Base-by-base conservation (phyloP, 2,329 filamentous ascomycete species). In the Geoglossum cookeanum region DNA sequence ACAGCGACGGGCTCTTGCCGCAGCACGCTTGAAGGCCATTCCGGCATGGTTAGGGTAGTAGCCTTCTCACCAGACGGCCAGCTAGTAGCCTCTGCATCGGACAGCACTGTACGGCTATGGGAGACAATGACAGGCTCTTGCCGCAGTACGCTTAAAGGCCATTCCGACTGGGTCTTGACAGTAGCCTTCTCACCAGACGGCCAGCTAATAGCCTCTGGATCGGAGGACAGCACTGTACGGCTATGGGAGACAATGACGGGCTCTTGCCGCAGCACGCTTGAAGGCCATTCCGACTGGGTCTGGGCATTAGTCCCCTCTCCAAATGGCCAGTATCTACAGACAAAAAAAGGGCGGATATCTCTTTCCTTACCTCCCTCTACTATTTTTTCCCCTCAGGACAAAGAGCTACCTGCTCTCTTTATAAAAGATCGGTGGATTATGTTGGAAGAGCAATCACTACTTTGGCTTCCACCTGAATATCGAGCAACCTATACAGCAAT, bases 151-250 rank as follows among this genome's bases (percentile, higher is more conserved):
- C 13, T 42, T 4, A 3, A 42, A 15, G 39, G 39, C 39, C 39
- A 42, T 42, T 15, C 4, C 13, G 4, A 15, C 1, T 13, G 7
- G 37, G 37, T 15, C 5, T 6, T 13, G 8, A 37, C 55, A 45
- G 59, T 55, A 35, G 57, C 60, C 47, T 61, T 60, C 39, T 56
- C 55, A 22, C 55, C 22, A 22, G 2, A 22, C 2, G 22, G 22
- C 22, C 22, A 22, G 22, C 22, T 22, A 22, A 2, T 2, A 22
- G 22, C 22, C 1, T 22, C 22, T 22, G 22, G 1, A 2, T 22
- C 22, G 22, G 22, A 2, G 1, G 22, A 53, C n/a, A 29, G 57
- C 29, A 29, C 22, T 3, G 37, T 35, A 29, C 17, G 9, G 22
- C 15, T 57, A 6, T 22, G 22, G 22, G 22, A 22, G 22, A 22